These are phyloP conservation scores for Colletotrichum magnum DNA, from an alignment of 2,329 filamentous ascomycete species.

Conservation along the genomic window DNA sequence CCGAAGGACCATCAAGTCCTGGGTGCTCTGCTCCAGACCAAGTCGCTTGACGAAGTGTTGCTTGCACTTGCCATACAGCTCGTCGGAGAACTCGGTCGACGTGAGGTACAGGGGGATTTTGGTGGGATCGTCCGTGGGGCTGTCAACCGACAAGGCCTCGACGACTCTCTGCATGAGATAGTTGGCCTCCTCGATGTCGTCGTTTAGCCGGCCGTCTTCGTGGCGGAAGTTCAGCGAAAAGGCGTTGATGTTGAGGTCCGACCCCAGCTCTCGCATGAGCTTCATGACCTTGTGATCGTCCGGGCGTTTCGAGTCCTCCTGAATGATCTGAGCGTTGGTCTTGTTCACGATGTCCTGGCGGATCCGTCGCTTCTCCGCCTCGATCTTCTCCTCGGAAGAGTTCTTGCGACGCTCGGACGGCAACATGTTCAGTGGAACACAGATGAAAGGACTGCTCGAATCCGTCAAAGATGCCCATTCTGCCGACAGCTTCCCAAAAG, in stretches of 20 bases:
- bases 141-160: conserved; percentile 57
- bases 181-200: conserved; percentile 62
- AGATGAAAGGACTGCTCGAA: conserved; percentile 51
- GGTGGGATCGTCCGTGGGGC: conserved; percentile 54
- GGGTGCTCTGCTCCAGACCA: conserved; percentile 48
- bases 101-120: conserved; percentile 60
- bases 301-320: conserved; percentile 45
- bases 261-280: conserved; percentile 57
- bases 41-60: conserved; percentile 58
- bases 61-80: conserved; percentile 58
- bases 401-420: conserved; percentile 49
- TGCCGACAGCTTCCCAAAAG: conserved; percentile 51
- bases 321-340: conserved; percentile 53
- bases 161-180: conserved; percentile 62
- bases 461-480: conserved; percentile 57
- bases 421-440: conserved; percentile 59
- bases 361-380: conserved; percentile 56
- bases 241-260: conserved; percentile 63
- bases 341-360: conserved; percentile 54
- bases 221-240: conserved; percentile 60
- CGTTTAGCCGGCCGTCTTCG: conserved; percentile 54
- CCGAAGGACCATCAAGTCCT: conserved; percentile 59
- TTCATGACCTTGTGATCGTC: conserved; percentile 51
- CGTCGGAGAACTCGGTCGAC: conserved; percentile 57
- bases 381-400: conserved; percentile 46